Evolutionary conservation across 352 stramenopile species (phyloP), one percentile per base, ranked within the genome.

Genomic region (Pythium rishiriense): DNA sequence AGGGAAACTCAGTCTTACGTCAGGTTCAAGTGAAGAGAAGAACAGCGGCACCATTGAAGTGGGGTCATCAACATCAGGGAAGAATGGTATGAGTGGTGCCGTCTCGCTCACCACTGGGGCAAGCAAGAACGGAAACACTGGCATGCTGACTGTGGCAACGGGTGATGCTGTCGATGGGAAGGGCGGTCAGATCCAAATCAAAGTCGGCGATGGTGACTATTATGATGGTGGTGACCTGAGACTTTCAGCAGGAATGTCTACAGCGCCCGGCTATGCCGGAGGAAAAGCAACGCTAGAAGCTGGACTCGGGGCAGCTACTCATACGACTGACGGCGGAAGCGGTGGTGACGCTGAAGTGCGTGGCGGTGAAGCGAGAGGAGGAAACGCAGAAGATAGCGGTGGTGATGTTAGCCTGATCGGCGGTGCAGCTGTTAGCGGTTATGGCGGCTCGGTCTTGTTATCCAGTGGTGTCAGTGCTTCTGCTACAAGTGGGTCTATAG

Each of bases 251-350:
- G 90, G 90, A 2, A 78, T 76, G 41, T 83, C 83, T 17, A 76
- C 82, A 31, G 74, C 76, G 7, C 72, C 76, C 51, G 80, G 76
- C 12, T 79, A 73, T 50, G 56, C 69, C 19, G 83, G 84, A 62
- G 84, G 84, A 1, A 83, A 76, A 31, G 76, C 87, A 8, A 59
- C 41, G 9, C 21, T 91, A 43, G 68, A 51, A 64, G 83, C 71
- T 64, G 83, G 83, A n/a, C 59, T 75, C 14, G 79, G 78, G 3
- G 88, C 87, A 22, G 88, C 74, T 50, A 79, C 85, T 43, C 85
- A 98, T 69, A 74, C 80, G 8, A 86, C 72, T 25, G 94, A 98
- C 66, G 95, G 94, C 59, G 95, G 95, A 52, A 88, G 97, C 62
- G 95, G 95, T 22, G 93, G 93, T 28, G 74, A 83, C 50, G 68